These are phyloP conservation scores for Populus hybrid DNA, from an alignment of 441 rosid genomes.

Conservation along the genomic window DNA sequence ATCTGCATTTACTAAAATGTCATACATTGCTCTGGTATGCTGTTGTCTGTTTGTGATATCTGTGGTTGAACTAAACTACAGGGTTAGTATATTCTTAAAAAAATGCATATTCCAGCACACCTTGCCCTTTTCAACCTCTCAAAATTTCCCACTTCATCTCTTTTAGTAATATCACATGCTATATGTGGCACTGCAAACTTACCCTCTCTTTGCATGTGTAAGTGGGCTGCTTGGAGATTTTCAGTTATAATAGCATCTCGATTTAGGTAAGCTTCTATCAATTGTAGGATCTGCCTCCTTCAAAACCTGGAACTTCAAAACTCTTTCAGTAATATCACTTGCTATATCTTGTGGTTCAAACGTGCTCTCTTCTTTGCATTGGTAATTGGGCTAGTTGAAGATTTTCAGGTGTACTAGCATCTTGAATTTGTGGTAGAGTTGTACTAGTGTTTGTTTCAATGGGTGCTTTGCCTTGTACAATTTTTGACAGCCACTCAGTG, in stretches of 20 bases:
- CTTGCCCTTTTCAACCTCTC: neutral
- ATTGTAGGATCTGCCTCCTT: neutral
- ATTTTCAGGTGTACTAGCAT: neutral
- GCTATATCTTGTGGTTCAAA: neutral
- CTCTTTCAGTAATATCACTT: neutral
- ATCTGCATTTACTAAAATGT: neutral
- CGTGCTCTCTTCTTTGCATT: neutral
- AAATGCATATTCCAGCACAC: neutral
- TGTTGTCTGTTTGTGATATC: neutral
- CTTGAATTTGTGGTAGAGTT: neutral
- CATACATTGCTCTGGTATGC: neutral
- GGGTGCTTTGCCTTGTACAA: neutral
- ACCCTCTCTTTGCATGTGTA: neutral
- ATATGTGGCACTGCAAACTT: neutral
- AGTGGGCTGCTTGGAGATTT: neutral
- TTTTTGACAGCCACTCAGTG: neutral
- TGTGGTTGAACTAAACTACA: conserved; percentile 10
- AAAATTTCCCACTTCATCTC: neutral
- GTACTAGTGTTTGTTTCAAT: neutral
- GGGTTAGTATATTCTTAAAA: conserved; percentile 1
- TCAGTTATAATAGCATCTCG: neutral
- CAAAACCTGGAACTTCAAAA: neutral
- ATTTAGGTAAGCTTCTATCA: neutral
- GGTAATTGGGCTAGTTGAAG: neutral
- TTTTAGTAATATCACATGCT: neutral